Conservation (phyloP, 2,329 filamentous ascomycete genomes). For the Aspergillus aculeatus region DNA sequence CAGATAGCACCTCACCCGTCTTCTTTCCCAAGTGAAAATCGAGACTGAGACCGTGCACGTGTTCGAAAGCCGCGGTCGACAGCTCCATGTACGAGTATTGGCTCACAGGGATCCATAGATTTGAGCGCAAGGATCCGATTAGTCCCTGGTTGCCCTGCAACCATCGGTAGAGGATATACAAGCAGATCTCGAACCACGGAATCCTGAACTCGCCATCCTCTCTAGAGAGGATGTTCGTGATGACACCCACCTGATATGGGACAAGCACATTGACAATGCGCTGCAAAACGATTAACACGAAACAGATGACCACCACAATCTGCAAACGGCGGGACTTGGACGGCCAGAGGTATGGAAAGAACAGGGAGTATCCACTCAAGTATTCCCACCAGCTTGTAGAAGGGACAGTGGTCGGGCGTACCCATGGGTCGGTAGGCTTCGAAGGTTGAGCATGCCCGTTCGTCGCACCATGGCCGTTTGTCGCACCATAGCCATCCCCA, state of each 20-base stretch:
- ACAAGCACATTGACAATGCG: conserved; percentile 83
- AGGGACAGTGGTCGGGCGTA: conserved; percentile 80
- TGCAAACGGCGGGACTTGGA: conserved; percentile 74
- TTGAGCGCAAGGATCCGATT: conserved; percentile 75
- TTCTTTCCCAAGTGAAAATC: conserved; percentile 97
- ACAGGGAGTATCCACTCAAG: conserved; percentile 82
- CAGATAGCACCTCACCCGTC: conserved; percentile 92
- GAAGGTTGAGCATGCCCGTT: conserved; percentile 44
- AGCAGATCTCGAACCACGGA: conserved; percentile 70
- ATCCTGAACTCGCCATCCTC: conserved; percentile 56
- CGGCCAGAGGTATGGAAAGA: conserved; percentile 97
- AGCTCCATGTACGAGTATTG: conserved; percentile 96
- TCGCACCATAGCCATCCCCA: conserved; percentile 53
- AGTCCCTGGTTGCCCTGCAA: conserved; percentile 87
- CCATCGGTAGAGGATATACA: conserved; percentile 76
- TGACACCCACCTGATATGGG: conserved; percentile 73
- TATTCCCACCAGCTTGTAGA: conserved; percentile 97
- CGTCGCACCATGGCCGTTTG: conserved; percentile 52
- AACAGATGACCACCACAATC: conserved; percentile 76
- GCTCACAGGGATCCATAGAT: conserved; percentile 93
- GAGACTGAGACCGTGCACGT: conserved; percentile 90
- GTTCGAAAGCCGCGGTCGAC: conserved; percentile 93
- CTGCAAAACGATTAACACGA: conserved; percentile 75
- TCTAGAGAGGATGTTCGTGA: conserved; percentile 71
- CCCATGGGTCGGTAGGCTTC: conserved; percentile 68